A percentile compares a stretch with the other conserved stretches of the same genome.
phyloP scores from a whole-genome alignment of 371 early-diverging fungal species.

The Rhizopus sp. region DNA sequence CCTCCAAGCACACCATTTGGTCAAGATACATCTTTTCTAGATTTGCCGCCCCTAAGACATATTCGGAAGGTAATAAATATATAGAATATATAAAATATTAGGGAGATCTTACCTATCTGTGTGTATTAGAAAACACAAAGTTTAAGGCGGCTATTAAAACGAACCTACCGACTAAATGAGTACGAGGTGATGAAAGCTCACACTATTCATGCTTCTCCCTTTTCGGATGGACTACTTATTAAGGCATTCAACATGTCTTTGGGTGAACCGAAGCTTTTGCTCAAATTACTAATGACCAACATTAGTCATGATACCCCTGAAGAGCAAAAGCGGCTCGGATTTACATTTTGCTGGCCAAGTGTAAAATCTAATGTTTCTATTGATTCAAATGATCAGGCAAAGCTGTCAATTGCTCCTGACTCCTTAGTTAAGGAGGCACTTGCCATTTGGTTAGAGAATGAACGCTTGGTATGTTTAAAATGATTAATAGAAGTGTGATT shows the following conservation, averaged over 20 bases:
- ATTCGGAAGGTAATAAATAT: slow-evolving; percentile 21
- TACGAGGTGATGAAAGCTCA: slow-evolving; percentile 15
- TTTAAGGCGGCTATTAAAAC: slow-evolving; percentile 20
- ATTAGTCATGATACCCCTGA: not conserved
- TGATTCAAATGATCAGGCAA: slow-evolving; percentile 9
- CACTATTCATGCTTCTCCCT: slow-evolving; percentile 1
- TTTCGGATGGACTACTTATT: not conserved
- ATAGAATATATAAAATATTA: not conserved
- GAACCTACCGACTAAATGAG: slow-evolving; percentile 18
- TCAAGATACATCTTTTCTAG: slow-evolving; percentile 1
- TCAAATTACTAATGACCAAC: slow-evolving; percentile 12
- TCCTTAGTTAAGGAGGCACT: slow-evolving; percentile 29
- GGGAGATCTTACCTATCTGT: not conserved
- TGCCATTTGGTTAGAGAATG: slow-evolving; percentile 18
- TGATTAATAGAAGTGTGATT: not conserved
- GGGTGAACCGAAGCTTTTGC: slow-evolving; percentile 7
- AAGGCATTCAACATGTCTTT: slow-evolving; percentile 7
- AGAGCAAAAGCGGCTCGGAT: slow-evolving; percentile 19
- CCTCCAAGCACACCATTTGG: slow-evolving; percentile 15
- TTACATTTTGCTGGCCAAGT: slow-evolving; percentile 20
- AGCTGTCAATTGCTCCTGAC: slow-evolving; percentile 25
- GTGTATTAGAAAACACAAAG: slow-evolving; percentile 19
- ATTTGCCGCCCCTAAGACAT: slow-evolving; percentile 15
- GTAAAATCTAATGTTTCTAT: not conserved
- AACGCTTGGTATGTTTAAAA: slow-evolving; percentile 17